A percentile compares a stretch with the other conserved stretches of the same genome.
These are phyloP conservation scores for Prunella vulgaris DNA, from an alignment of 257 asterid species.

Conservation along the genomic window DNA sequence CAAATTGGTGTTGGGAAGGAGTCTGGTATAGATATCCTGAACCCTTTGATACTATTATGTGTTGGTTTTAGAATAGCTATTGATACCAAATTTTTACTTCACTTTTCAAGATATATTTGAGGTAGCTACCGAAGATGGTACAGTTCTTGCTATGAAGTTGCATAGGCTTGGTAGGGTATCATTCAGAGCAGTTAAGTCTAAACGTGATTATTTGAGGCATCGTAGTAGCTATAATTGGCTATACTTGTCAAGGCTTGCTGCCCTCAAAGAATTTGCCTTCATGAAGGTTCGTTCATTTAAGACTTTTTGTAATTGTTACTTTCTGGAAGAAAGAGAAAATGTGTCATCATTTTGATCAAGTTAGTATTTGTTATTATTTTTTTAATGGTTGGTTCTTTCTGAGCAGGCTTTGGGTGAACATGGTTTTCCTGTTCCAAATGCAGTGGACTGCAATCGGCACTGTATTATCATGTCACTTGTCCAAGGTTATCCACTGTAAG, in stretches of 20 bases:
- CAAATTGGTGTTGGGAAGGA: constrained; percentile 97
- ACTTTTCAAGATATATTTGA: constrained; percentile 74
- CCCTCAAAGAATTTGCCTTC: constrained; percentile 93
- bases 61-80: neutral
- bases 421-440: constrained; percentile 92
- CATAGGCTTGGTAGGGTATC: constrained; percentile 96
- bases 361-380: too few relatives aligned
- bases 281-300: constrained; percentile 63
- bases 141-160: constrained; percentile 88
- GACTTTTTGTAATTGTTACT: neutral
- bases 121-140: constrained; percentile 95
- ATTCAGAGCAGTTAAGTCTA: constrained; percentile 92
- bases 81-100: constrained; percentile 2
- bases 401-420: constrained; percentile 87
- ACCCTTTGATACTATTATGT: constrained; percentile 2
- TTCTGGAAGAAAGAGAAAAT: constrained; percentile 23
- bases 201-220: constrained; percentile 97
- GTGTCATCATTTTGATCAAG: constrained; percentile 34
- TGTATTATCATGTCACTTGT: constrained; percentile 93
- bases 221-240: constrained; percentile 93
- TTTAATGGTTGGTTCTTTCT: constrained; percentile 11
- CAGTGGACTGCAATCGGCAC: constrained; percentile 95
- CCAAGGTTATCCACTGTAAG: constrained; percentile 95
- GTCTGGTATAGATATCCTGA: constrained; percentile 57
- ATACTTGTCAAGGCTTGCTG: constrained; percentile 95